Conservation (phyloP, 2,329 filamentous ascomycete genomes). For the Penicillium sp. region DNA sequence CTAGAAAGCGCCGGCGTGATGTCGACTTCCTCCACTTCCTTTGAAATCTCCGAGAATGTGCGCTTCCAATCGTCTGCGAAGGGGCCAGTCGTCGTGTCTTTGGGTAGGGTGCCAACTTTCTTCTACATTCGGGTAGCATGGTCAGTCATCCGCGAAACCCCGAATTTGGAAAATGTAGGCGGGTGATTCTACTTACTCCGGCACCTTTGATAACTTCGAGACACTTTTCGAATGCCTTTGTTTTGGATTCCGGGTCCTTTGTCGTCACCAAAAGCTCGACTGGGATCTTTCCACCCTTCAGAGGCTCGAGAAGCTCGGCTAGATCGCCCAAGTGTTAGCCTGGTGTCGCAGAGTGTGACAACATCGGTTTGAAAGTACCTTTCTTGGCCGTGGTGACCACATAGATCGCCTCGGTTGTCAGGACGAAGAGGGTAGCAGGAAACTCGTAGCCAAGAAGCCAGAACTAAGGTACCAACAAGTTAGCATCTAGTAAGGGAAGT, state of each 20-base stretch:
- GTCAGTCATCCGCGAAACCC: not conserved
- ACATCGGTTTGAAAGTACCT: conserved; percentile 60
- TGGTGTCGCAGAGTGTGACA: not conserved
- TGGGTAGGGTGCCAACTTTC: conserved; percentile 85
- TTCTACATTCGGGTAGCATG: conserved; percentile 60
- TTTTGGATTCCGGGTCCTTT: conserved; percentile 90
- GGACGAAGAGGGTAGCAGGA: conserved; percentile 89
- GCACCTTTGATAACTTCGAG: conserved; percentile 84
- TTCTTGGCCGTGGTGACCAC: conserved; percentile 97
- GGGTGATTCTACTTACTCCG: conserved; percentile 67
- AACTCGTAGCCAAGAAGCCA: conserved; percentile 99
- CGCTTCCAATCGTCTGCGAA: conserved; percentile 98
- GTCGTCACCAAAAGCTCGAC: conserved; percentile 90
- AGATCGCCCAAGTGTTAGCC: conserved; percentile 24
- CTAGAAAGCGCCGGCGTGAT: conserved; percentile 81
- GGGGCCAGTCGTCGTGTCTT: conserved; percentile 82
- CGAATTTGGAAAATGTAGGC: not conserved
- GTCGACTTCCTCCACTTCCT: conserved; percentile 88
- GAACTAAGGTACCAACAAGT: conserved; percentile 66
- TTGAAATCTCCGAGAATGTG: conserved; percentile 74
- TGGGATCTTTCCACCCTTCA: conserved; percentile 90
- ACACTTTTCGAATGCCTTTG: conserved; percentile 85
- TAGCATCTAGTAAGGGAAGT: conserved; percentile 4
- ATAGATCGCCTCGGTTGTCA: conserved; percentile 86
- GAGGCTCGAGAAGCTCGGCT: conserved; percentile 91